phyloP scores from a whole-genome alignment of 1,139 yeast species.

The Candida sp. region DNA sequence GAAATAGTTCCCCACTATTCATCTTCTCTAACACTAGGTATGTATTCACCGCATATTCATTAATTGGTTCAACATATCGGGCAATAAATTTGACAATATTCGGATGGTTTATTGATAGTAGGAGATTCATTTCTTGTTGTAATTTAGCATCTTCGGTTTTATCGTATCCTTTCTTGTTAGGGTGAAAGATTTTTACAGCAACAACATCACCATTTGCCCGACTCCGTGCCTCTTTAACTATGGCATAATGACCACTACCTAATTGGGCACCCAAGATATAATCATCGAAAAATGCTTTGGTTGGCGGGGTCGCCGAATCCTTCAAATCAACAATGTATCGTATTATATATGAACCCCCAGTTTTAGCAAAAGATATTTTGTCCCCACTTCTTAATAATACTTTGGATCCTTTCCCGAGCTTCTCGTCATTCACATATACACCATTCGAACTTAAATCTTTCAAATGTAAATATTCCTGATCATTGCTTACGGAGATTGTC shows the following conservation, averaged over 20 bases:
- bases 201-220: slow-evolving; percentile 56
- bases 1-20: slow-evolving; percentile 72
- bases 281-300: slow-evolving; percentile 52
- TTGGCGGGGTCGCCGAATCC: slow-evolving; percentile 11
- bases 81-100: slow-evolving; percentile 68
- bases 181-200: slow-evolving; percentile 78
- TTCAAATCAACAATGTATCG: slow-evolving; percentile 35
- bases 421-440: slow-evolving; percentile 57
- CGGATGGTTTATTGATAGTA: slow-evolving; percentile 65
- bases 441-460: slow-evolving; percentile 69
- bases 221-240: slow-evolving; percentile 66
- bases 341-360: slow-evolving; percentile 53
- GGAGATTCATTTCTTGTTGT: slow-evolving; percentile 64
- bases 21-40: slow-evolving; percentile 71
- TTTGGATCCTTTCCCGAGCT: slow-evolving; percentile 47
- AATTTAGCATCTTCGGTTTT: slow-evolving; percentile 49
- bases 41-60: slow-evolving; percentile 51
- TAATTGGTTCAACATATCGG: slow-evolving; percentile 66
- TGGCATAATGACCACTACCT: slow-evolving; percentile 79
- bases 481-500: slow-evolving; percentile 27
- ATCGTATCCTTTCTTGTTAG: slow-evolving; percentile 40
- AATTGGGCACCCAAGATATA: slow-evolving; percentile 59
- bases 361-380: slow-evolving; percentile 57
- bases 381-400: slow-evolving; percentile 61
- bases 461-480: slow-evolving; percentile 43